Evolutionary conservation across 1,284 basidiomycete species (phyloP).

Genomic region (Fistulina hepatica): DNA sequence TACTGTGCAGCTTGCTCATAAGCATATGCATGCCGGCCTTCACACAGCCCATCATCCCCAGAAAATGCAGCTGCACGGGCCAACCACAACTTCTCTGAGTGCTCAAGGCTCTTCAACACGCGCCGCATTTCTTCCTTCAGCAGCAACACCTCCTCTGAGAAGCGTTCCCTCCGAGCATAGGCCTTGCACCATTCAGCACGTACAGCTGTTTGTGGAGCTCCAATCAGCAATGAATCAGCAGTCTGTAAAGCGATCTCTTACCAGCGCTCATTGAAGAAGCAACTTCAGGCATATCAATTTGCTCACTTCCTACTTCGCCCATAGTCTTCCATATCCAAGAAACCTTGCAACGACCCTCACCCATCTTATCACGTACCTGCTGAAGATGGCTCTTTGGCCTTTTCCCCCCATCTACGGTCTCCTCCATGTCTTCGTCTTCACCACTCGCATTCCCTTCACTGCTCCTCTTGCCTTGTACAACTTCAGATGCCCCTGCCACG

Average conservation of each 20-base stretch:
- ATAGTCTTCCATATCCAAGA: slow-evolving; percentile 8
- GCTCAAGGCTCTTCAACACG: too few relatives aligned
- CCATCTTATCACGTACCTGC: background rate
- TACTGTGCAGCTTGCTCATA: too few relatives aligned
- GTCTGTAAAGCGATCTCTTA: too few relatives aligned
- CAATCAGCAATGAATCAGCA: too few relatives aligned
- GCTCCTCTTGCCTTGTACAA: background rate
- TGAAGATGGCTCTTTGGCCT: background rate
- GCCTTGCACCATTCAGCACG: slow-evolving; percentile 5
- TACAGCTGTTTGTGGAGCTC: slow-evolving; percentile 1
- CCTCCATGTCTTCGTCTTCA: background rate
- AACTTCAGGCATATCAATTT: too few relatives aligned
- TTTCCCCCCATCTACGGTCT: background rate
- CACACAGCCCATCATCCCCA: too few relatives aligned
- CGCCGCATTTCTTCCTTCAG: slow-evolving; percentile 7
- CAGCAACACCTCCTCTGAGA: slow-evolving; percentile 1
- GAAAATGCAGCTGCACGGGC: too few relatives aligned
- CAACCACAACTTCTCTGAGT: too few relatives aligned
- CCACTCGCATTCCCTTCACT: background rate
- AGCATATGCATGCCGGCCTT: too few relatives aligned
- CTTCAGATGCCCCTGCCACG: slow-evolving; percentile 2
- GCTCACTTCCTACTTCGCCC: background rate
- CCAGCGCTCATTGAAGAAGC: too few relatives aligned
- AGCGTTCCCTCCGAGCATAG: background rate
- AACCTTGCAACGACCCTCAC: background rate